Conservation (phyloP, 371 early-diverging fungal genomes). For the Mucor piriformis region DNA sequence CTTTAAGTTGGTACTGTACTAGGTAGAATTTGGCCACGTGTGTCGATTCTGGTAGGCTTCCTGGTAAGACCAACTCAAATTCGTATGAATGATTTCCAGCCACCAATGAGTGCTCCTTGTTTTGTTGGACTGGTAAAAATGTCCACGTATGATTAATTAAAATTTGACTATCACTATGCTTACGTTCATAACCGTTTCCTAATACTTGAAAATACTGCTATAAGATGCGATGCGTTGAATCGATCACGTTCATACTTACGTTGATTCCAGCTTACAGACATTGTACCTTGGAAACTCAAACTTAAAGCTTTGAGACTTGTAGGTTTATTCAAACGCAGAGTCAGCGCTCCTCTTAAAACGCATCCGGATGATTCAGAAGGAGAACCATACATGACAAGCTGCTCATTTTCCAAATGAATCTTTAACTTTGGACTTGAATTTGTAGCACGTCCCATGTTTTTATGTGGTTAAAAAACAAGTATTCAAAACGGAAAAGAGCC, state of each 20-base stretch:
- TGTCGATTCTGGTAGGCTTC: conserved; percentile 35
- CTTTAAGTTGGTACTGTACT: conserved; percentile 35
- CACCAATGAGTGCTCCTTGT: conserved; percentile 2
- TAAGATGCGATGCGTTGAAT: too few species aligned
- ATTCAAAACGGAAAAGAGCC: conserved; percentile 5
- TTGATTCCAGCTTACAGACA: conserved; percentile 32
- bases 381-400: conserved; percentile 36
- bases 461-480: conserved; percentile 4
- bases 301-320: conserved; percentile 25
- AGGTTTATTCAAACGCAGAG: conserved; percentile 22
- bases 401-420: conserved; percentile 35
- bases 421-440: conserved; percentile 21
- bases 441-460: conserved; percentile 6
- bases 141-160: conserved; percentile 35
- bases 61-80: conserved; percentile 40
- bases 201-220: not conserved
- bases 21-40: conserved; percentile 30
- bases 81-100: conserved; percentile 31
- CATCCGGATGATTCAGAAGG: conserved; percentile 38
- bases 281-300: conserved; percentile 26
- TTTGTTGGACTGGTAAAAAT: conserved; percentile 25
- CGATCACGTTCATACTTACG: conserved; percentile 20
- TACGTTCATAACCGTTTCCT: conserved; percentile 31
- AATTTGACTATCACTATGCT: conserved; percentile 16
- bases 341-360: conserved; percentile 33